Evolutionary conservation across 352 stramenopile species (phyloP).

Genomic region (Globisporangium irregulare): DNA sequence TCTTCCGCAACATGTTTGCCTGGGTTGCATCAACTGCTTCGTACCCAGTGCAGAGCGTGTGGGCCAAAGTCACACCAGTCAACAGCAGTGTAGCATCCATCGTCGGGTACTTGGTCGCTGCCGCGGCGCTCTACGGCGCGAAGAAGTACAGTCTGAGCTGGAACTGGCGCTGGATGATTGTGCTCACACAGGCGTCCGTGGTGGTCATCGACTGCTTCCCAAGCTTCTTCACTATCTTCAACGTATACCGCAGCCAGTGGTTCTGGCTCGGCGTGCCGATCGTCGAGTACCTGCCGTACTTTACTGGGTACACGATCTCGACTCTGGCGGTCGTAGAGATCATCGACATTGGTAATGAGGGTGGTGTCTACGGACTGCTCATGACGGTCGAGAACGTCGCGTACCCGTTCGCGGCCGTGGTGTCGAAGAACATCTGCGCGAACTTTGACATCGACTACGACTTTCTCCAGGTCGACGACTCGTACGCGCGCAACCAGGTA

Average conservation of each 20-base stretch:
- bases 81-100: neutral
- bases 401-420: neutral
- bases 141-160: neutral
- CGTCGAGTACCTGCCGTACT: neutral
- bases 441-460: neutral
- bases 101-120: neutral
- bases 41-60: neutral
- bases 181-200: neutral
- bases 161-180: neutral
- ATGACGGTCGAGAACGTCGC: neutral
- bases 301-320: neutral
- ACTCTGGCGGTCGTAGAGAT: neutral
- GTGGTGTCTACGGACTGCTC: neutral
- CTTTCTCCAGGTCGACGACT: neutral
- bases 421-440: neutral
- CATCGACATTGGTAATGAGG: neutral
- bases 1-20: neutral
- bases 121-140: neutral
- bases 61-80: neutral
- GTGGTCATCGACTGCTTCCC: neutral
- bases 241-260: neutral
- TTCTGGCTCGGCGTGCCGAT: neutral
- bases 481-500: neutral
- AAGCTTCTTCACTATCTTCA: neutral
- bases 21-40: neutral